Evolutionary conservation across 2,329 filamentous ascomycete genomes (phyloP).

Genomic region (Aspergillus ibericus): DNA sequence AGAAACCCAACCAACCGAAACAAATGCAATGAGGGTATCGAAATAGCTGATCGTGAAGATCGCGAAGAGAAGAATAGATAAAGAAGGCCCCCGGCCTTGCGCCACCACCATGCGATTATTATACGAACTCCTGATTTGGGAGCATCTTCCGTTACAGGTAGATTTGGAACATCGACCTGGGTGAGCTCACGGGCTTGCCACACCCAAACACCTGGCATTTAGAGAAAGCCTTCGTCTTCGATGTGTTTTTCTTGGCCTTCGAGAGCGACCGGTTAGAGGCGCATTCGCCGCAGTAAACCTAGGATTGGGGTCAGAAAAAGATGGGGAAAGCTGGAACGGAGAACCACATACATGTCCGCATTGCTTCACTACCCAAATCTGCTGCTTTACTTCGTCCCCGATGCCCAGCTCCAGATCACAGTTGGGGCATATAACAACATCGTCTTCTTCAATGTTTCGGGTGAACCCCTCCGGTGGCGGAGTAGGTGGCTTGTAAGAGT

Average conservation of each 20-base stretch:
- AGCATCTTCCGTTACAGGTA: constrained; percentile 40
- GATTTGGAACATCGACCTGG: constrained; percentile 47
- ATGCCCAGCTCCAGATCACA: constrained; percentile 82
- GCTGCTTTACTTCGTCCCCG: constrained; percentile 69
- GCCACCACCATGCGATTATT: constrained; percentile 22
- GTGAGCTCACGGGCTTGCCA: constrained; percentile 39
- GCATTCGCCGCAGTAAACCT: constrained; percentile 53
- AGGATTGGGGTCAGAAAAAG: constrained; percentile 11
- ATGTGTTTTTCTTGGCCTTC: constrained; percentile 33
- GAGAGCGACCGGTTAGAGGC: constrained; percentile 41
- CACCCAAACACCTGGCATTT: constrained; percentile 47
- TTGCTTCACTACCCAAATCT: constrained; percentile 87
- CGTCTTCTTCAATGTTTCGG: constrained; percentile 68
- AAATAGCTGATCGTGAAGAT: constrained; percentile 5
- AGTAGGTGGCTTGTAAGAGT: constrained; percentile 61
- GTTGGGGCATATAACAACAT: constrained; percentile 77
- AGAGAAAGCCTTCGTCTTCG: constrained; percentile 41
- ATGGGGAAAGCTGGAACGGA: neutral
- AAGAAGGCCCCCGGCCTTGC: constrained; percentile 16
- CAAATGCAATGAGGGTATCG: constrained; percentile 22
- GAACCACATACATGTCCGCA: constrained; percentile 79
- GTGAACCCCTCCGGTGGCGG: constrained; percentile 75
- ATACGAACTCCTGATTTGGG: neutral
- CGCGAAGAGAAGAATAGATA: constrained; percentile 1
- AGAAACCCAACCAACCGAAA: constrained; percentile 1